A percentile compares a stretch with the other conserved stretches of the same genome.
Conservation (phyloP, 2,329 filamentous ascomycete species). For the Cladobotryum mycophilum region DNA sequence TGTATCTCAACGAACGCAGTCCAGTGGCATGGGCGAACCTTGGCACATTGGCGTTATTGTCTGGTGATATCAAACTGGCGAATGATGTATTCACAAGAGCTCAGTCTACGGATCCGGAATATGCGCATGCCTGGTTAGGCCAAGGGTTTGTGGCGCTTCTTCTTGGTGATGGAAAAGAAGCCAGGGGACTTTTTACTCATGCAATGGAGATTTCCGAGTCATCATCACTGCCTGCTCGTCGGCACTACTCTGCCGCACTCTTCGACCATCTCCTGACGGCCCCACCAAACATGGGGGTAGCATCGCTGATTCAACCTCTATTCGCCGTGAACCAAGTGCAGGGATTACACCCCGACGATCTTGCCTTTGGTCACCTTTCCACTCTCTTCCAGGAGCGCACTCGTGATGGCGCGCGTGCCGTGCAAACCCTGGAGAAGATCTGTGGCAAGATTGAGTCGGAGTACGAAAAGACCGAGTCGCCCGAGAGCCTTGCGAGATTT, state of each 20-base stretch:
- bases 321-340: constrained; percentile 82
- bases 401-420: constrained; percentile 59
- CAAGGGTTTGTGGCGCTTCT: constrained; percentile 81
- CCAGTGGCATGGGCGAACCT: constrained; percentile 86
- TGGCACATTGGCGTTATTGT: constrained; percentile 75
- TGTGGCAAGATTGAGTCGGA: constrained; percentile 68
- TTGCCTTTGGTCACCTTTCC: constrained; percentile 69
- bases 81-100: constrained; percentile 85
- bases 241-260: constrained; percentile 70
- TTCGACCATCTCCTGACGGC: constrained; percentile 73
- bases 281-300: constrained; percentile 43
- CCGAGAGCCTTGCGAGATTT: constrained; percentile 65
- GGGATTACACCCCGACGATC: constrained; percentile 61
- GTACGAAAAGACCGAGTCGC: constrained; percentile 78
- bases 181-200: constrained; percentile 80
- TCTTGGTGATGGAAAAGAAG: constrained; percentile 68
- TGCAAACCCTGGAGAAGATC: constrained; percentile 57
- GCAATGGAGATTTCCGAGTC: constrained; percentile 88
- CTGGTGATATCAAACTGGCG: constrained; percentile 78
- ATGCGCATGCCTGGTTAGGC: constrained; percentile 87
- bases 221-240: constrained; percentile 64
- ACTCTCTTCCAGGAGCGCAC: constrained; percentile 79
- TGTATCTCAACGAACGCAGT: constrained; percentile 87
- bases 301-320: constrained; percentile 72
- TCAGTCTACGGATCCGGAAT: constrained; percentile 91